phyloP scores from a whole-genome alignment of 2,329 filamentous ascomycete genomes.

The Camillea tinctor region DNA sequence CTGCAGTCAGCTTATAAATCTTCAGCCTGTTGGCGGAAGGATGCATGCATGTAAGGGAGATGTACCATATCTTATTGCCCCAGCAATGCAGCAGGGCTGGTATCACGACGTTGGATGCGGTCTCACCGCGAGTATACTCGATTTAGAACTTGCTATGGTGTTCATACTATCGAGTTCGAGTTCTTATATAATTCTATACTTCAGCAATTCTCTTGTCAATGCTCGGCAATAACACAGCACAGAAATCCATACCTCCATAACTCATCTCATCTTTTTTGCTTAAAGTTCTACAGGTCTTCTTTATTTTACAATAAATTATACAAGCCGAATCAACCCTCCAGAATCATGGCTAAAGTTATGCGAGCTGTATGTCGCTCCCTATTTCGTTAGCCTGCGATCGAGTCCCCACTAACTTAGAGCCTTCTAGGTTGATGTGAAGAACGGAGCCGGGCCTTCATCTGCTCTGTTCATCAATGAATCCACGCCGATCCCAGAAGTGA shows the following conservation, averaged over 20 bases:
- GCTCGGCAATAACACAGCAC: neutral
- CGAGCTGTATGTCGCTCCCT: neutral
- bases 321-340: neutral
- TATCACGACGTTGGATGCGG: neutral
- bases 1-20: neutral
- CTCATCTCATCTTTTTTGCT: neutral
- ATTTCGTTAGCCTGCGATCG: neutral
- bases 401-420: neutral
- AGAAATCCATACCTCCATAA: neutral
- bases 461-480: slow-evolving; percentile 2
- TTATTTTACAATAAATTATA: neutral
- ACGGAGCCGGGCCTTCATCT: slow-evolving; percentile 1
- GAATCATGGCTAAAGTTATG: neutral
- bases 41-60: too few species aligned
- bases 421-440: neutral
- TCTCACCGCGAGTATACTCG: neutral
- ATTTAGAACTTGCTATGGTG: neutral
- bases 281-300: neutral
- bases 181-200: neutral
- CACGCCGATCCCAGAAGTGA: neutral
- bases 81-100: neutral
- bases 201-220: neutral
- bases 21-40: neutral
- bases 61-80: too few species aligned
- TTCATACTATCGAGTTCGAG: neutral